phyloP scores from a whole-genome alignment of 805 yeast species.

The Schizosaccharomyces japonicus region DNA sequence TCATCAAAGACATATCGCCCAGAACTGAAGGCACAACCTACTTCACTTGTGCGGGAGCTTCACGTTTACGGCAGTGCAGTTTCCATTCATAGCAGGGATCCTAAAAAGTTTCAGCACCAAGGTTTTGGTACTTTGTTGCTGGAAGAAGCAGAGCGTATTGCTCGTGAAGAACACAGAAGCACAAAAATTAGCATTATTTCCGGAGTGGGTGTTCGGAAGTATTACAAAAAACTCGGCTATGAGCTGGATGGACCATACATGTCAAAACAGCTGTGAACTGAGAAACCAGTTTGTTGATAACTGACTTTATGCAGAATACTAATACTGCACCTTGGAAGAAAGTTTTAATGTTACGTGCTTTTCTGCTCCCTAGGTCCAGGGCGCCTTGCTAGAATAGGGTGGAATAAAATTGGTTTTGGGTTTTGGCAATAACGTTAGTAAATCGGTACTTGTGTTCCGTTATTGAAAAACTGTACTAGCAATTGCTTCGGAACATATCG shows the following conservation, averaged over 20 bases:
- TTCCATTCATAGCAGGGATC: conserved; percentile 87
- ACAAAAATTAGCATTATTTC: conserved; percentile 77
- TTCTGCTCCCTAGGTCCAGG: too few species aligned
- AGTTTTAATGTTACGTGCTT: too few species aligned
- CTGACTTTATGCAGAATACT: not conserved
- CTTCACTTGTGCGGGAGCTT: conserved; percentile 85
- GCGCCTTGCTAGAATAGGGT: too few species aligned
- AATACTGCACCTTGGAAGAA: too few species aligned
- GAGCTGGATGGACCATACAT: conserved; percentile 85
- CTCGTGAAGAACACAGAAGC: conserved; percentile 85
- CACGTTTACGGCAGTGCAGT: conserved; percentile 96
- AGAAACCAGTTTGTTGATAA: too few species aligned
- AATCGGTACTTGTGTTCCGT: too few species aligned
- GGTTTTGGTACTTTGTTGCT: conserved; percentile 90
- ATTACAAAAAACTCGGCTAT: conserved; percentile 80
- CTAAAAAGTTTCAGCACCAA: conserved; percentile 94
- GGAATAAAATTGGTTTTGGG: too few species aligned
- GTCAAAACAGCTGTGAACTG: conserved; percentile 35
- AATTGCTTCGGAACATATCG: too few species aligned
- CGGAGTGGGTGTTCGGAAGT: conserved; percentile 93
- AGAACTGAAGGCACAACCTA: conserved; percentile 60
- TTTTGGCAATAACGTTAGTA: too few species aligned
- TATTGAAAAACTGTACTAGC: too few species aligned
- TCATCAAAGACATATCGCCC: conserved; percentile 69
- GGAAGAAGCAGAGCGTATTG: conserved; percentile 96